These are phyloP conservation scores for Penicillium riverlandense DNA, from an alignment of 495 filamentous ascomycete genomes.

Conservation along the genomic window DNA sequence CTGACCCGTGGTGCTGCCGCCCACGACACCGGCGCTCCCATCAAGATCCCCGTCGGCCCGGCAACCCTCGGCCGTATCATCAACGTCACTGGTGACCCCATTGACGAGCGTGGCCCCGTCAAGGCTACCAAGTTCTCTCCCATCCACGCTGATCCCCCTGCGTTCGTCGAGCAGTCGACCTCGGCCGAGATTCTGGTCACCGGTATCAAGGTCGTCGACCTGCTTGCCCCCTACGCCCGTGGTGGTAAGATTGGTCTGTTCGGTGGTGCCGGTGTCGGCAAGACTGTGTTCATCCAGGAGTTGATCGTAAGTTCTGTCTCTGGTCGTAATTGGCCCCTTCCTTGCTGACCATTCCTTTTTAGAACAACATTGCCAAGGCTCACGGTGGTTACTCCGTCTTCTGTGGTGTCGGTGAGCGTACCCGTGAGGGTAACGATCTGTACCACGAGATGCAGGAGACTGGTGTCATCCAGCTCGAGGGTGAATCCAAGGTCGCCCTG, in stretches of 20 bases:
- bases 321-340: not conserved
- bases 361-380: constrained; percentile 99
- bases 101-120: constrained; percentile 98
- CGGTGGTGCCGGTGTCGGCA: constrained; percentile 99
- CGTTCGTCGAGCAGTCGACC: constrained; percentile 91
- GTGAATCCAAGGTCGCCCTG: constrained; percentile 98
- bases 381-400: constrained; percentile 99
- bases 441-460: constrained; percentile 99
- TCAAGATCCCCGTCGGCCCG: constrained; percentile 93
- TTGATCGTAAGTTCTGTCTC: constrained; percentile 60
- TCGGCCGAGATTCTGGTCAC: constrained; percentile 93
- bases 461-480: constrained; percentile 96
- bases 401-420: constrained; percentile 99
- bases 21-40: constrained; percentile 85
- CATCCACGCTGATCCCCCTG: constrained; percentile 90
- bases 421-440: constrained; percentile 99
- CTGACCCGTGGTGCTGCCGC: constrained; percentile 83
- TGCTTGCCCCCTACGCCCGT: constrained; percentile 98
- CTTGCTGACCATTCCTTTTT: not conserved
- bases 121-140: constrained; percentile 79
- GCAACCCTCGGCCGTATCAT: constrained; percentile 98
- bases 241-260: constrained; percentile 99
- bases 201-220: constrained; percentile 99
- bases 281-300: constrained; percentile 99
- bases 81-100: constrained; percentile 99